Conservation (phyloP, 176 grass and related monocot genomes). For the Oryza glaberrima region DNA sequence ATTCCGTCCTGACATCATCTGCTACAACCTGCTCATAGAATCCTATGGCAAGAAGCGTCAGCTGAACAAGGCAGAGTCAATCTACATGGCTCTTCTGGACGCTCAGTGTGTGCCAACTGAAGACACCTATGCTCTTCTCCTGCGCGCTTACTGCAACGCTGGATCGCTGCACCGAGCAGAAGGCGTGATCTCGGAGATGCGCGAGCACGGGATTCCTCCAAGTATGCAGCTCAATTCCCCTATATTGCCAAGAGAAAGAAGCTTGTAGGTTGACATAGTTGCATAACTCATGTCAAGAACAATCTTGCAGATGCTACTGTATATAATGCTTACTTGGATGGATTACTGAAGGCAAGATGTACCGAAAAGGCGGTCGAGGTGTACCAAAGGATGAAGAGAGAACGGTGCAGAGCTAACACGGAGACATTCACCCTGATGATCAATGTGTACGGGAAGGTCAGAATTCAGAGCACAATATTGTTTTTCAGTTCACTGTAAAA, state of each 20-base stretch:
- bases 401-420: conserved; percentile 66
- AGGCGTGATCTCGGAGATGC: conserved; percentile 88
- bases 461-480: conserved; percentile 20
- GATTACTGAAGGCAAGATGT: conserved; percentile 71
- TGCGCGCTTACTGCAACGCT: conserved; percentile 68
- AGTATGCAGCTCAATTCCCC: conserved; percentile 43
- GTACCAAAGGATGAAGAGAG: conserved; percentile 84
- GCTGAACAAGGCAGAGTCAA: conserved; percentile 62
- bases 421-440: conserved; percentile 95
- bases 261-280: neutral
- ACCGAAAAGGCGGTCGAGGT: conserved; percentile 77
- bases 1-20: conserved; percentile 72
- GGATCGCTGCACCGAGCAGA: conserved; percentile 70
- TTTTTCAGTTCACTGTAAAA: neutral
- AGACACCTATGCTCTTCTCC: conserved; percentile 83
- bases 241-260: neutral
- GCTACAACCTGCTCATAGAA: conserved; percentile 93
- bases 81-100: conserved; percentile 74
- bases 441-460: conserved; percentile 89
- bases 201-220: conserved; percentile 63
- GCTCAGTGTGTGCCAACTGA: conserved; percentile 83
- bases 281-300: neutral
- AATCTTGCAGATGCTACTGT: conserved; percentile 60
- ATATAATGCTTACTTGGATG: conserved; percentile 80
- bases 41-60: conserved; percentile 60